Evolutionary conservation across 371 early-diverging fungal species (phyloP).

Genomic region (Vairimorpha necatrix): DNA sequence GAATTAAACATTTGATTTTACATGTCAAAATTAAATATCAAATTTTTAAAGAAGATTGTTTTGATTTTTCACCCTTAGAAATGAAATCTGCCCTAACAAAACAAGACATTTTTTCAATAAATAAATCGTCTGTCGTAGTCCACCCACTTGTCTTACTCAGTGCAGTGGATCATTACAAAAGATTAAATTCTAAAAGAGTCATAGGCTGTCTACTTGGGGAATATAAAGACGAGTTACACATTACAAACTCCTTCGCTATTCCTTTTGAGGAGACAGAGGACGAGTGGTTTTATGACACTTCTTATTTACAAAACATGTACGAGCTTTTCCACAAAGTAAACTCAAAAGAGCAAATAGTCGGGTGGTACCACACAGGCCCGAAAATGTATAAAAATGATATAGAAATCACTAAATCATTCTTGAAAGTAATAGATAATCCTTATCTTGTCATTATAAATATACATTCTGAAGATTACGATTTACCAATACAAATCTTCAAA

Average conservation of each 20-base stretch:
- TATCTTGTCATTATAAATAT: slow-evolving; percentile 63
- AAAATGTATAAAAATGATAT: slow-evolving; percentile 89
- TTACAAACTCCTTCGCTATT: slow-evolving; percentile 96
- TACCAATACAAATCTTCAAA: slow-evolving; percentile 70
- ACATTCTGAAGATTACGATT: slow-evolving; percentile 47
- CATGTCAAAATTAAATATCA: too few relatives aligned
- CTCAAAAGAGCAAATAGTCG: slow-evolving; percentile 89
- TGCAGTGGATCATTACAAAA: slow-evolving; percentile 95
- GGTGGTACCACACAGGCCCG: slow-evolving; percentile 99
- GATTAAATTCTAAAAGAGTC: slow-evolving; percentile 86
- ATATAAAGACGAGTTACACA: slow-evolving; percentile 75
- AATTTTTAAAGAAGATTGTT: too few relatives aligned
- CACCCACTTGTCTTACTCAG: slow-evolving; percentile 88
- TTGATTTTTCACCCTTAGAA: too few relatives aligned
- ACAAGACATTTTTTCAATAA: neutral
- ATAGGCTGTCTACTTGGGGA: slow-evolving; percentile 93
- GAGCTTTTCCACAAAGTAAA: slow-evolving; percentile 98
- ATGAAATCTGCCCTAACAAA: neutral
- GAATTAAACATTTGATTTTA: too few relatives aligned
- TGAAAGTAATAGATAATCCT: slow-evolving; percentile 82
- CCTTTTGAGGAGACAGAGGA: slow-evolving; percentile 86
- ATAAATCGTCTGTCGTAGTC: slow-evolving; percentile 9
- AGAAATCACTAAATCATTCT: slow-evolving; percentile 92
- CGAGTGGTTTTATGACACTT: slow-evolving; percentile 97
- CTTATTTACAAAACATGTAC: slow-evolving; percentile 95